Evolutionary conservation across 2,329 filamentous ascomycete species (phyloP), one percentile per base, ranked within the genome.

Genomic region (Emydomyces testavorans): DNA sequence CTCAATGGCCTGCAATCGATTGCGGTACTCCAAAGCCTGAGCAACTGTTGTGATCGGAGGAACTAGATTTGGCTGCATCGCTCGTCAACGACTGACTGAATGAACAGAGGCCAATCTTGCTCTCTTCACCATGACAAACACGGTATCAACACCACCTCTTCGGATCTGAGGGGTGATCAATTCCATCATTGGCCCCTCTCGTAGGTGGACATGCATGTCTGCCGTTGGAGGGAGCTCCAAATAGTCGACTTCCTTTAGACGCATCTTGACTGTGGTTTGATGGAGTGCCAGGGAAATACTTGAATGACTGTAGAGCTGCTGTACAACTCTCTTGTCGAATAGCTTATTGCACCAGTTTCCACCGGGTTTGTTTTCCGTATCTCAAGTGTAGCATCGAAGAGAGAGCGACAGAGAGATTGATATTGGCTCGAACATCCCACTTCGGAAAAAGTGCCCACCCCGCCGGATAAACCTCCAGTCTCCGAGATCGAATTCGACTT

Each of bases 11-110:
- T 75, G 69, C 13, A 88, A 70, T 38, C 74, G 71, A 21, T 70
- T 62, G 62, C 80, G 75, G 66, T 88, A 88, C 35, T 78, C 77
- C 20, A 86, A 68, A 6, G 80, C 83, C 62, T 78, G 70, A 39
- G 68, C 68, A 36, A 81, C 76, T 16, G 73, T 78, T 11, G 75
- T 80, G 48, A 82, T 67, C 13, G 80, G 77, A 8, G 80, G 80
- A 1, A 78, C 71, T 35, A 83, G 70, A 60, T 83, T 83, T 23
- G 80, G 80, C 78, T 78, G 48, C 34, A 50, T 31, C 21, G 31
- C 38, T 41, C 48, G 37, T 48, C 74, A 48, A 72, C 51, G 4
- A 39, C 38, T 37, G 21, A 31, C 6, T 15, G 38, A n/a, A 16
- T 34, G 23, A n/a, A 24, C 3, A 37, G 20, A 16, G 16, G 15